Percentiles rank a stretch among this genome's conserved stretches.
These are phyloP conservation scores for Penicillium simplicissimum DNA, from an alignment of 495 filamentous ascomycete species.

Conservation along the genomic window DNA sequence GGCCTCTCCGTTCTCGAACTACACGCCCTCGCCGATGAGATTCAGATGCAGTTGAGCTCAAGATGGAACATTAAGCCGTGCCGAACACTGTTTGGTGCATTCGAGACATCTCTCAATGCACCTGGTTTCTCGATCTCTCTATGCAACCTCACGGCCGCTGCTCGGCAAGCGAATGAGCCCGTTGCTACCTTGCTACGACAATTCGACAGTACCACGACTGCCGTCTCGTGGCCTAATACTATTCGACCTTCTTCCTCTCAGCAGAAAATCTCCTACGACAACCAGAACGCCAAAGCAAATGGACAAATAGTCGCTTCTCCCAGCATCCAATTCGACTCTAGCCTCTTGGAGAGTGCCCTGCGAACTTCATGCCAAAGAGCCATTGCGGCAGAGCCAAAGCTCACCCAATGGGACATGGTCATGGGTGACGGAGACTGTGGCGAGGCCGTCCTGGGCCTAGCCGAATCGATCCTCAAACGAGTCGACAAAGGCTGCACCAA, in stretches of 20 bases:
- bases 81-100: conserved; percentile 17
- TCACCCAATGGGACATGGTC: conserved; percentile 18
- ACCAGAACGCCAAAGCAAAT: not conserved
- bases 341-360: not conserved
- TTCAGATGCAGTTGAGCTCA: conserved; percentile 5
- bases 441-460: conserved; percentile 6
- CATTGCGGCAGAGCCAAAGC: conserved; percentile 9
- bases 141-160: conserved; percentile 10
- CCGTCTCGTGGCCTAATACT: conserved; percentile 1
- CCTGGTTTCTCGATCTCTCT: conserved; percentile 19
- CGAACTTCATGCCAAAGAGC: conserved; percentile 2
- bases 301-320: not conserved
- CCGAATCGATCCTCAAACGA: not conserved
- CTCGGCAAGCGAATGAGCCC: not conserved
- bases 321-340: not conserved
- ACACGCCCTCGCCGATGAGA: conserved; percentile 12
- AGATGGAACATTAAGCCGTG: conserved; percentile 10
- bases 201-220: not conserved
- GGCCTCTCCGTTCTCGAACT: conserved; percentile 18
- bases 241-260: not conserved
- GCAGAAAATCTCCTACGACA: not conserved
- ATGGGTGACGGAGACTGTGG: conserved; percentile 23
- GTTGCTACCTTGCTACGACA: not conserved
- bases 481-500: not conserved
- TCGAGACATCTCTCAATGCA: conserved; percentile 15